Conservation (phyloP, 495 filamentous ascomycete species). For the Astrothelium subdiscretum region DNA sequence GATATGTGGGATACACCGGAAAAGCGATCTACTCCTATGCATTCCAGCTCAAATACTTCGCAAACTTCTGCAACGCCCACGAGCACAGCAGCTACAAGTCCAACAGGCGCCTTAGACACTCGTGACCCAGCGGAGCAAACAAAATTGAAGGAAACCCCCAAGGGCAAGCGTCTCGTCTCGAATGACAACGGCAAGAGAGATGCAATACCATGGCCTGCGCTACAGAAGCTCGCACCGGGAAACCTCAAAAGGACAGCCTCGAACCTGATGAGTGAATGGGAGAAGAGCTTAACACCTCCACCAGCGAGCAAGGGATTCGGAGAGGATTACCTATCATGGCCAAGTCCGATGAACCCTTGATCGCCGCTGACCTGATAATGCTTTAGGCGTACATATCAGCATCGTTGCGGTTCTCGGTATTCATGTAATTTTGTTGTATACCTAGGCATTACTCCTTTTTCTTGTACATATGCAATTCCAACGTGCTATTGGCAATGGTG, state of each 20-base stretch:
- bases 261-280: conserved; percentile 71
- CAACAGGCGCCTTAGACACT: conserved; percentile 11
- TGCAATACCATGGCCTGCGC: conserved; percentile 56
- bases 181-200: conserved; percentile 33
- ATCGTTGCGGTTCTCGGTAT: background rate
- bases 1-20: background rate
- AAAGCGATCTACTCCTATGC: background rate
- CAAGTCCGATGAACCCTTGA: background rate
- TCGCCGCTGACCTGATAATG: background rate
- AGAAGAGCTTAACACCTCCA: conserved; percentile 35
- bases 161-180: conserved; percentile 1
- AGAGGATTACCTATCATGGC: conserved; percentile 1
- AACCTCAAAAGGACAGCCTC: conserved; percentile 59
- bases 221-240: conserved; percentile 52
- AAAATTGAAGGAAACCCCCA: conserved; percentile 8
- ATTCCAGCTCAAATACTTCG: background rate
- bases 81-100: conserved; percentile 7
- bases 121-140: conserved; percentile 7
- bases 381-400: background rate
- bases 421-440: too few relatives aligned
- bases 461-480: too few relatives aligned
- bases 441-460: too few relatives aligned
- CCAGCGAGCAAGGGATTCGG: background rate
- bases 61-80: background rate
- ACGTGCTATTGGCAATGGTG: too few relatives aligned